phyloP scores from a whole-genome alignment of 352 stramenopile genomes.

The Chrysophaeum taylorii region DNA sequence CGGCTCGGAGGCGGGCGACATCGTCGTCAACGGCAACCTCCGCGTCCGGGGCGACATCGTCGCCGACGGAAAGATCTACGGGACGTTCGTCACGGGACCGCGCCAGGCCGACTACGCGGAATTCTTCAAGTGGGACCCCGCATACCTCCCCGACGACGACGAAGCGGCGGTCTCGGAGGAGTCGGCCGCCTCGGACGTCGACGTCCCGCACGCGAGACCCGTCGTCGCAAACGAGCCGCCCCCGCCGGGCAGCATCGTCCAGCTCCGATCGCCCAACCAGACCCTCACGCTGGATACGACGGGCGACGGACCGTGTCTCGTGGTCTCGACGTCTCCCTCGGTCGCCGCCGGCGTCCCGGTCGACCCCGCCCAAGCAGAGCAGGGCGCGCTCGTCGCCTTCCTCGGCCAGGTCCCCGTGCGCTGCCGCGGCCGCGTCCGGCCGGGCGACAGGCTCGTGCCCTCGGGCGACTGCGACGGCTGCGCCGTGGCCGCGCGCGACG shows the following conservation, averaged over 20 bases:
- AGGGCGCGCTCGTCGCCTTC: conserved; percentile 19
- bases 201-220: conserved; percentile 12
- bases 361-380: not conserved
- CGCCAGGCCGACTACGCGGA: conserved; percentile 25
- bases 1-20: not conserved
- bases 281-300: conserved; percentile 25
- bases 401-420: conserved; percentile 22
- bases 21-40: conserved; percentile 8
- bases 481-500: conserved; percentile 6
- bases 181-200: conserved; percentile 19
- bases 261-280: conserved; percentile 23
- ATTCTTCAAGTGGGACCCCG: conserved; percentile 22
- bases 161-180: conserved; percentile 13
- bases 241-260: conserved; percentile 17
- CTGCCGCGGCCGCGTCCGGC: conserved; percentile 10
- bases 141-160: conserved; percentile 9
- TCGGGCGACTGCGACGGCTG: conserved; percentile 18
- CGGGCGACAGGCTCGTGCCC: conserved; percentile 18
- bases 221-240: conserved; percentile 17
- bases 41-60: conserved; percentile 9
- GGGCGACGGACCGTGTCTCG: conserved; percentile 18
- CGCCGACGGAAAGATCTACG: conserved; percentile 14
- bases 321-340: conserved; percentile 23
- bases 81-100: conserved; percentile 17
- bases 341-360: conserved; percentile 22